Percentiles rank a stretch among this genome's conserved stretches.
Evolutionary conservation across 192 early-diverging fungal species (phyloP).

Genomic region (Paraglomus occultum): DNA sequence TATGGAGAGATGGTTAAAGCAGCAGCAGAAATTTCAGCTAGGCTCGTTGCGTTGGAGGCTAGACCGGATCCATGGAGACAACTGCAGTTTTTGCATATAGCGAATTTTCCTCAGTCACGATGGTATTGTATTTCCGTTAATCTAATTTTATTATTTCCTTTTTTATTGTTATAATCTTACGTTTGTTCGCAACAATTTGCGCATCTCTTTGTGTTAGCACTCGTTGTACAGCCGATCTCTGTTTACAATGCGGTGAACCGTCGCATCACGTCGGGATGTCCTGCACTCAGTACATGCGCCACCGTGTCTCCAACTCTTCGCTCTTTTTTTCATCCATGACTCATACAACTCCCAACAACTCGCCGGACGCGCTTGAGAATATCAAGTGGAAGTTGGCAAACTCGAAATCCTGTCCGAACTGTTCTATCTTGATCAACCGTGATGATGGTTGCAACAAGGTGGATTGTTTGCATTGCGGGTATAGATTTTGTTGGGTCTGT

Average conservation of each 20-base stretch:
- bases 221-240: constrained; percentile 41
- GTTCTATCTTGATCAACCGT: constrained; percentile 62
- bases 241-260: constrained; percentile 51
- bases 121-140: constrained; percentile 40
- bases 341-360: constrained; percentile 22
- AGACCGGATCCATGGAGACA: constrained; percentile 55
- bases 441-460: constrained; percentile 75
- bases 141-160: not conserved
- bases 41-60: constrained; percentile 45
- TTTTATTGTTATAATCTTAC: not conserved
- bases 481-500: constrained; percentile 66
- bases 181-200: not conserved
- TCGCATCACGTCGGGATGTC: constrained; percentile 39
- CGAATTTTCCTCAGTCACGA: constrained; percentile 44
- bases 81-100: constrained; percentile 57
- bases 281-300: constrained; percentile 47
- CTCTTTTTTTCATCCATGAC: not conserved
- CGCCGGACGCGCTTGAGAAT: constrained; percentile 36
- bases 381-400: constrained; percentile 52
- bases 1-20: constrained; percentile 17
- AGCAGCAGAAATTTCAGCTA: constrained; percentile 37
- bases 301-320: constrained; percentile 26
- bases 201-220: constrained; percentile 31
- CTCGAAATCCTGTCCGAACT: constrained; percentile 60
- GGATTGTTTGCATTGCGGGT: constrained; percentile 62